A percentile compares a stretch with the other conserved stretches of the same genome.
These are phyloP conservation scores for Glycine latifolia DNA, from an alignment of 306 rosid genomes.

Conservation along the genomic window DNA sequence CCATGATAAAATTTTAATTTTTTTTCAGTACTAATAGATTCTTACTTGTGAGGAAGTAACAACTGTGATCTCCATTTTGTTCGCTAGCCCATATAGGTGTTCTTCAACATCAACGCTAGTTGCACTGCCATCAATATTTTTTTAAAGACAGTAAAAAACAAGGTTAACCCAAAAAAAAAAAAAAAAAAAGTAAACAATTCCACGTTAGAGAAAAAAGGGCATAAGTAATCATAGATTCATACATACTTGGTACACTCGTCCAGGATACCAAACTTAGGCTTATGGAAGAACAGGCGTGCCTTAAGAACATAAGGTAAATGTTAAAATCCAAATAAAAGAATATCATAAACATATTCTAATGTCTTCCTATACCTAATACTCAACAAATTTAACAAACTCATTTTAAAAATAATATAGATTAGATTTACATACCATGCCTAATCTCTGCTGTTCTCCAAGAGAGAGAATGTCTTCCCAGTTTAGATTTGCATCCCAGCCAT, in stretches of 20 bases:
- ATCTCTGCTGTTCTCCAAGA: constrained; percentile 98
- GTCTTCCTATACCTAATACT: constrained; percentile 20
- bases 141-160: neutral
- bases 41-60: constrained; percentile 98
- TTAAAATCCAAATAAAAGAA: constrained; percentile 45
- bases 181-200: constrained; percentile 25
- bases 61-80: constrained; percentile 83
- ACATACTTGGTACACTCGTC: constrained; percentile 99
- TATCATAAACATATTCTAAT: constrained; percentile 7
- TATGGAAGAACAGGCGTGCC: constrained; percentile 98
- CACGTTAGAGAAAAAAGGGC: constrained; percentile 17
- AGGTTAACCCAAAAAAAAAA: constrained; percentile 18
- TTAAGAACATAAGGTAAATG: constrained; percentile 50
- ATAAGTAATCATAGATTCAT: constrained; percentile 51
- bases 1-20: neutral
- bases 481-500: constrained; percentile 89
- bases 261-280: constrained; percentile 90
- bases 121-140: constrained; percentile 66
- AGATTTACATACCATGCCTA: constrained; percentile 86
- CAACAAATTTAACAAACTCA: constrained; percentile 39
- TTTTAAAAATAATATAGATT: constrained; percentile 10
- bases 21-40: neutral
- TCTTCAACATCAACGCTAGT: constrained; percentile 98
- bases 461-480: constrained; percentile 97
- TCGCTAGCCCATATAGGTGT: constrained; percentile 89